Evolutionary conservation across 2,329 filamentous ascomycete species (phyloP).

Genomic region (Fusarium sp.): DNA sequence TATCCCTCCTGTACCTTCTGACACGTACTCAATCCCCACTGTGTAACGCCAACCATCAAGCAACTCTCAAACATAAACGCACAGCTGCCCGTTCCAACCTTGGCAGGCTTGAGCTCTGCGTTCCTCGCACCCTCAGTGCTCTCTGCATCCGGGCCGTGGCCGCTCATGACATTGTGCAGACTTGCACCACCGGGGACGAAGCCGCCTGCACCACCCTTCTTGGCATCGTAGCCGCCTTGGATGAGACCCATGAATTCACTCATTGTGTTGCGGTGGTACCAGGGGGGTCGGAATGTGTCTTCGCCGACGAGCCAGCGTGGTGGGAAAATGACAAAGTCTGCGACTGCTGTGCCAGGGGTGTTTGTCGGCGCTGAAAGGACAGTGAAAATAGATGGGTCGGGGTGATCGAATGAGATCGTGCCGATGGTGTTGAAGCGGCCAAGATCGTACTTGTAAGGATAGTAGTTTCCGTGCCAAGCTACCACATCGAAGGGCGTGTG

Average conservation of each 20-base stretch:
- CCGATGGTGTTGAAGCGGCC: conserved; percentile 81
- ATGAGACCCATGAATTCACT: conserved; percentile 74
- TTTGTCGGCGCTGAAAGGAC: conserved; percentile 73
- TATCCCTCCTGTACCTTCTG: conserved; percentile 73
- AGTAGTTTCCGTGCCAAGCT: conserved; percentile 84
- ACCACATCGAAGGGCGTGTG: conserved; percentile 84
- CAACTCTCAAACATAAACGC: conserved; percentile 78
- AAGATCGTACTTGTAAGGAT: conserved; percentile 85
- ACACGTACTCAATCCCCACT: conserved; percentile 73
- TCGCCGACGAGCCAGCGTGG: conserved; percentile 77
- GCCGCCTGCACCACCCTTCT: conserved; percentile 63
- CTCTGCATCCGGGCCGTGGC: conserved; percentile 70
- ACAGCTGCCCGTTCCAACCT: conserved; percentile 70
- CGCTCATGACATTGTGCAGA: conserved; percentile 78
- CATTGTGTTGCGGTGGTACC: conserved; percentile 78
- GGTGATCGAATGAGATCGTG: conserved; percentile 79
- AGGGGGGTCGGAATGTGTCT: conserved; percentile 77
- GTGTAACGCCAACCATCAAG: conserved; percentile 76
- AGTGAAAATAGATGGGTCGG: conserved; percentile 82
- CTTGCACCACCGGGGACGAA: conserved; percentile 70
- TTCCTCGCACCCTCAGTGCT: conserved; percentile 67
- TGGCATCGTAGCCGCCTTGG: conserved; percentile 69
- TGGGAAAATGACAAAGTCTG: conserved; percentile 79
- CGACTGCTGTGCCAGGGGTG: conserved; percentile 70
- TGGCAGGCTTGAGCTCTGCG: conserved; percentile 63